A percentile compares a stretch with the other conserved stretches of the same genome.
Evolutionary conservation across 257 asterid genomes (phyloP).

Genomic region (Linderniella brevidens): DNA sequence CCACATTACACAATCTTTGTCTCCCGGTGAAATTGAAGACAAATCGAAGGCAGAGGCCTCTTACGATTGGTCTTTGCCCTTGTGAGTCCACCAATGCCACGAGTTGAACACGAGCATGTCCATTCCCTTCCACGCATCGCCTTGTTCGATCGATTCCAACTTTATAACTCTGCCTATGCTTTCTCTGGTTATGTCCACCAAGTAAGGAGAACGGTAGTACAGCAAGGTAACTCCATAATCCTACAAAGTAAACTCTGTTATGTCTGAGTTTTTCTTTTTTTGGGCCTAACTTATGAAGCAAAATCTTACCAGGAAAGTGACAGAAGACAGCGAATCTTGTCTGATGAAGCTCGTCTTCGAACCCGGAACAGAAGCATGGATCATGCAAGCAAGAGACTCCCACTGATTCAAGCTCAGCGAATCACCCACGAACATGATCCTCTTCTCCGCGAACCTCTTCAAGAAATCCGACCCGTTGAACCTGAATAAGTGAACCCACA

Average conservation of each 20-base stretch:
- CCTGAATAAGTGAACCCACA: conserved; percentile 16
- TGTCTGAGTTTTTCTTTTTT: too few species aligned
- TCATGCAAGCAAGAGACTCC: conserved; percentile 70
- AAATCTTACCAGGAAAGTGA: conserved; percentile 11
- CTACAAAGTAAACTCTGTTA: conserved; percentile 13
- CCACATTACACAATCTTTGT: background rate
- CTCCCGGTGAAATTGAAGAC: too few species aligned
- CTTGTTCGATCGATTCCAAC: conserved; percentile 42
- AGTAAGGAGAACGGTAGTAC: conserved; percentile 42
- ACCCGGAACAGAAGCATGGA: conserved; percentile 37
- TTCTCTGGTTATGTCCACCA: conserved; percentile 49
- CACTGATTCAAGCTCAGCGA: conserved; percentile 72
- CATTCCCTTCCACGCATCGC: conserved; percentile 67
- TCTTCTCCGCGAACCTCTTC: conserved; percentile 43
- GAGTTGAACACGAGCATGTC: conserved; percentile 60
- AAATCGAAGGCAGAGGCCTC: conserved; percentile 4
- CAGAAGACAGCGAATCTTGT: conserved; percentile 25
- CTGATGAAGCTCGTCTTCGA: conserved; percentile 22
- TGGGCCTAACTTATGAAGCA: background rate
- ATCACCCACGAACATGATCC: conserved; percentile 11
- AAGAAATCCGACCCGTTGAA: conserved; percentile 38
- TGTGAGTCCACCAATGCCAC: conserved; percentile 95
- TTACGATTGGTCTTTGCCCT: conserved; percentile 46
- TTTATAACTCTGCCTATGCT: conserved; percentile 43
- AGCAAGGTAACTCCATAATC: conserved; percentile 41